Base-by-base conservation (phyloP, 1,139 yeast genomes). In the Candida glucosophila region DNA sequence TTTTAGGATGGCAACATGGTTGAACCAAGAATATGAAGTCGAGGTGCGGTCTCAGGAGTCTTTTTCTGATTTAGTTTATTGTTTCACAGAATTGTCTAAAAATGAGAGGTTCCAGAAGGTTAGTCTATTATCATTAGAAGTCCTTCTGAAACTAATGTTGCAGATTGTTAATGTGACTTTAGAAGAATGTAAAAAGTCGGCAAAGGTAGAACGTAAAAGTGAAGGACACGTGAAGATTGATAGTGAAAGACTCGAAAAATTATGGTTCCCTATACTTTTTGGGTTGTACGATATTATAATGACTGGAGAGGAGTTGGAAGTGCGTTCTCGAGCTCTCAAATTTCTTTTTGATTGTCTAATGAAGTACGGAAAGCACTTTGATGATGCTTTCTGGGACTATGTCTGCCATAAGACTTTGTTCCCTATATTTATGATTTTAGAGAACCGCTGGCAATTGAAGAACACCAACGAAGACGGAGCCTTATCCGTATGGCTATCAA, bases 241-340 rank as follows among this genome's bases (percentile, higher is more conserved):
- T n/a, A n/a, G n/a, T n/a, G n/a, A n/a, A n/a, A n/a, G n/a, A n/a
- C 48, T 71, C 19, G 53, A 51, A 14, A 68, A 67, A 32, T 55
- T 71, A 15, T 77, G 85, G 85, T 82, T 80, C 57, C 95, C 96
- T 2, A 66, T 86, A n/a, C 55, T 88, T 33, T 74, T 69, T 39
- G 82, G 92, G 8, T 81, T 85, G 52, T 86, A 86, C 45, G 86
- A 81, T 38, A 80, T 90, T 6, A 82, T 88, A 17, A 83, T 88
- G 94, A 77, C 79, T 2, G 95, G 95, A 4, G 88, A 81, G 34
- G 98, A 92, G 51, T 60, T 92, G 30, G 99, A 92, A 52, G 95
- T 88, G 5, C 72, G 98, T 40, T 82, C 97, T 0, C 65, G 88
- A 30, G 95, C 97, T 0, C 63, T 90, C 43, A 79, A 77, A 34